Evolutionary conservation across 495 filamentous ascomycete species (phyloP), one percentile per base, ranked within the genome.

Genomic region (Melanomma pulvis-pyrius): DNA sequence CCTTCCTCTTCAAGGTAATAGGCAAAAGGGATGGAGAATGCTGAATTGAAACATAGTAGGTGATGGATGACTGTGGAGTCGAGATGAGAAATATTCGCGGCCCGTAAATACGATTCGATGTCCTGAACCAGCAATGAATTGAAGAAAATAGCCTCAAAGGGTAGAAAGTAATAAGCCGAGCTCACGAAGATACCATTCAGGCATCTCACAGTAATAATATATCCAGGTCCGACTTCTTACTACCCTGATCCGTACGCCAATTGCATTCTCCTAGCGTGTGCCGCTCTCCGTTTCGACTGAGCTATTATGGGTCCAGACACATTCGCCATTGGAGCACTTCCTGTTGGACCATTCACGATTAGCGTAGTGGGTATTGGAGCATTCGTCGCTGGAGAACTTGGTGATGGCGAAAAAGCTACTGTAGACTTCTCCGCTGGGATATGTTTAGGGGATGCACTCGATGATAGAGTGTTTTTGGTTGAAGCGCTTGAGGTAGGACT

Each of bases 181-280:
- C 4, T 34, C 12, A 34, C 5, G 30, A 44, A 44, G n/a, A n/a
- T 7, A 6, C 13, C 8, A 44, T 44, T 44, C 17, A 44, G 4
- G 13, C 2, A n/a, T 44, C 39, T 6, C 8, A 2, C 7, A 25
- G 3, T 28, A 3, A 50, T 17, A 25, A 50, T 25, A 50, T 26
- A 50, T 26, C 19, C 19, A 24, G 2, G 2, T 50, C n/a, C 8
- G 8, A 8, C 34, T 17, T 47, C 15, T 47, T 25, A 25, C 19
- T 50, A 15, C 39, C 17, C 60, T 2, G 48, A 36, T 26, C 60
- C 61, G 49, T 56, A 64, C 3, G 61, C 61, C 4, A 64, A 21
- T 34, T 57, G 50, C 61, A 64, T 56, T 39, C 61, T 47, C 36
- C 61, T 22, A 17, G 61, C 61, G n/a, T 64, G 61, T 1, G 50